phyloP scores from a whole-genome alignment of 2,329 filamentous ascomycete species.

The Onygenales sp. region DNA sequence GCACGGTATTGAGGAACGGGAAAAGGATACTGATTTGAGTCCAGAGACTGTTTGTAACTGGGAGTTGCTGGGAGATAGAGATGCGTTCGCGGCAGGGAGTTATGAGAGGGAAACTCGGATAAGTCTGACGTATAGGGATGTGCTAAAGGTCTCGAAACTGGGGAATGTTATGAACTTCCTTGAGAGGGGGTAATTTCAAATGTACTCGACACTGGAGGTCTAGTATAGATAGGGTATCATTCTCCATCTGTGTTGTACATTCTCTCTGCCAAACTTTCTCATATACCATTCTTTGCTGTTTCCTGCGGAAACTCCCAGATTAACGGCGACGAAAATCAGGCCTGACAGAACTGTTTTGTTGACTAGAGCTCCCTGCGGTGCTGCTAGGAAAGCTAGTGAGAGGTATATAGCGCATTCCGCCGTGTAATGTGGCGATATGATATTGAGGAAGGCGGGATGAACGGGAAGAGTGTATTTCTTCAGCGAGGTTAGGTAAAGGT shows the following conservation, averaged over 20 bases:
- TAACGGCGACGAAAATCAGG: constrained; percentile 63
- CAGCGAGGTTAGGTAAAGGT: constrained; percentile 58
- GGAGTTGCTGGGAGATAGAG: constrained; percentile 40
- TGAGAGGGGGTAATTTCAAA: constrained; percentile 19
- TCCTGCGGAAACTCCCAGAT: constrained; percentile 71
- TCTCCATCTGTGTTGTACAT: constrained; percentile 55
- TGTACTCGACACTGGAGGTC: not conserved
- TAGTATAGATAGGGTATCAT: constrained; percentile 56
- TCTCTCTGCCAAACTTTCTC: constrained; percentile 60
- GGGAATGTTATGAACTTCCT: constrained; percentile 56
- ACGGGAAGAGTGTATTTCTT: constrained; percentile 76
- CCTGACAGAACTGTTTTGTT: constrained; percentile 67
- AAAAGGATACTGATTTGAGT: constrained; percentile 56
- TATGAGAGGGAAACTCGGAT: constrained; percentile 43
- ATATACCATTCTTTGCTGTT: constrained; percentile 73
- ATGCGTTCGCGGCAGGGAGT: constrained; percentile 28
- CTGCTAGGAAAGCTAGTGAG: constrained; percentile 62
- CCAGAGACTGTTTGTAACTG: constrained; percentile 47
- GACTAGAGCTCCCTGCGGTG: constrained; percentile 54
- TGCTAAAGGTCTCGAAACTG: constrained; percentile 67
- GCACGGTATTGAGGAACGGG: constrained; percentile 49
- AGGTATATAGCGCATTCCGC: constrained; percentile 80
- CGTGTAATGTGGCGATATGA: constrained; percentile 85
- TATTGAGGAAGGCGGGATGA: constrained; percentile 58
- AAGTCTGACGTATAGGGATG: constrained; percentile 67